Conservation (phyloP, 495 filamentous ascomycete species). For the Pyrenula massariospora region DNA sequence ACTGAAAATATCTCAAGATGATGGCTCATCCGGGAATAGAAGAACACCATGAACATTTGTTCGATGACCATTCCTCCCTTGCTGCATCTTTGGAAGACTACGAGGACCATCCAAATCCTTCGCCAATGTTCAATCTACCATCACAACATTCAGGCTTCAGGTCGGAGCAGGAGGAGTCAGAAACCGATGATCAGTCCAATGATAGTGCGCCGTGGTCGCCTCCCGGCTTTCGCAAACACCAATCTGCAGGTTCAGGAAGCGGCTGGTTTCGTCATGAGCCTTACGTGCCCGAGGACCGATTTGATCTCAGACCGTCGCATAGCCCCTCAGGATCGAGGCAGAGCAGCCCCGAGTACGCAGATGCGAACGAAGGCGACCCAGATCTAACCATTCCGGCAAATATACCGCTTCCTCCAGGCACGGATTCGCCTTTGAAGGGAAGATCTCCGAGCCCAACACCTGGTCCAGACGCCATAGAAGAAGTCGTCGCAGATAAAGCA, state of each 20-base stretch:
- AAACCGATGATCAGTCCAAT: conserved; percentile 30
- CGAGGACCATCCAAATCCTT: conserved; percentile 43
- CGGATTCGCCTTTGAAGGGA: conserved; percentile 39
- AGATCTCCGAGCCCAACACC: conserved; percentile 38
- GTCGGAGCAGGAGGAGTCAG: conserved; percentile 44
- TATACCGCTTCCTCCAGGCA: conserved; percentile 39
- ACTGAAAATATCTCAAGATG: not conserved
- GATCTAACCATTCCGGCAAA: conserved; percentile 47
- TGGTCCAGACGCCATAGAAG: conserved; percentile 12
- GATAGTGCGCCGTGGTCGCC: conserved; percentile 41
- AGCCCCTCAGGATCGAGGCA: conserved; percentile 41
- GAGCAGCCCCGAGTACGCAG: conserved; percentile 43
- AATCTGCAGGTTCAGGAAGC: conserved; percentile 32
- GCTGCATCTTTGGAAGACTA: conserved; percentile 69
- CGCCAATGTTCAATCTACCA: conserved; percentile 48
- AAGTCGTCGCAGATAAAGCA: conserved; percentile 15
- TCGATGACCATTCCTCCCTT: conserved; percentile 59
- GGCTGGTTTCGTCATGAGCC: conserved; percentile 48
- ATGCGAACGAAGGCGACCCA: conserved; percentile 29
- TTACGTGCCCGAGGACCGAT: conserved; percentile 20
- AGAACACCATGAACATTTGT: conserved; percentile 23
- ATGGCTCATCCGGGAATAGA: conserved; percentile 4
- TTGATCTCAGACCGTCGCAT: conserved; percentile 29
- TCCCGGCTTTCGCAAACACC: conserved; percentile 42
- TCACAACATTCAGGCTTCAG: conserved; percentile 70